These are phyloP conservation scores for Diplocarpon mali DNA, from an alignment of 2,329 filamentous ascomycete species.

Conservation along the genomic window DNA sequence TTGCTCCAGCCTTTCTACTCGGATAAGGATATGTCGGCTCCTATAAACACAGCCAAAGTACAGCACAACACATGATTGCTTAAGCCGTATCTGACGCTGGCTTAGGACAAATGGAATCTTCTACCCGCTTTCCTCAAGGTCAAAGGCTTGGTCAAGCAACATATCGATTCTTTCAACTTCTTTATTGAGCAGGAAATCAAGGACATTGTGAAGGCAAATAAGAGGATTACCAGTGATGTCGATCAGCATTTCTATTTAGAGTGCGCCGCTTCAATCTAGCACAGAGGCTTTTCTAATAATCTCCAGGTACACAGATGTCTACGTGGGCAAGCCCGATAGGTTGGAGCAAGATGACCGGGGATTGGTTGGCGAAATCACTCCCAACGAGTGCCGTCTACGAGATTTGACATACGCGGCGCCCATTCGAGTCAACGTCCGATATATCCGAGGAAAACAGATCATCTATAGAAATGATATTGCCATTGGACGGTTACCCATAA, in stretches of 20 bases:
- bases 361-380: constrained; percentile 66
- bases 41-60: constrained; percentile 51
- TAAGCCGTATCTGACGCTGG: constrained; percentile 31
- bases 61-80: background rate
- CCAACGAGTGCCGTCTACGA: constrained; percentile 90
- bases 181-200: constrained; percentile 95
- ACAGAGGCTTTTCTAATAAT: constrained; percentile 3
- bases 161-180: constrained; percentile 88
- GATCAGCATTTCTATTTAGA: constrained; percentile 89
- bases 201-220: constrained; percentile 89
- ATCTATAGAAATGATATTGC: constrained; percentile 66
- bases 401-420: constrained; percentile 98
- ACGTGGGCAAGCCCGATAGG: constrained; percentile 71
- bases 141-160: constrained; percentile 88
- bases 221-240: constrained; percentile 79
- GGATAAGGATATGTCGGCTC: constrained; percentile 48
- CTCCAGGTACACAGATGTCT: constrained; percentile 68
- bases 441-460: constrained; percentile 68
- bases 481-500: constrained; percentile 88
- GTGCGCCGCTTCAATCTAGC: constrained; percentile 25
- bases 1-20: constrained; percentile 61
- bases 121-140: constrained; percentile 96
- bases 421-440: constrained; percentile 85
- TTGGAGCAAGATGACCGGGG: constrained; percentile 63
- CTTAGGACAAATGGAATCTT: constrained; percentile 89